Base-by-base conservation (phyloP, 1,139 yeast species). In the Waltiozyma sp. region DNA sequence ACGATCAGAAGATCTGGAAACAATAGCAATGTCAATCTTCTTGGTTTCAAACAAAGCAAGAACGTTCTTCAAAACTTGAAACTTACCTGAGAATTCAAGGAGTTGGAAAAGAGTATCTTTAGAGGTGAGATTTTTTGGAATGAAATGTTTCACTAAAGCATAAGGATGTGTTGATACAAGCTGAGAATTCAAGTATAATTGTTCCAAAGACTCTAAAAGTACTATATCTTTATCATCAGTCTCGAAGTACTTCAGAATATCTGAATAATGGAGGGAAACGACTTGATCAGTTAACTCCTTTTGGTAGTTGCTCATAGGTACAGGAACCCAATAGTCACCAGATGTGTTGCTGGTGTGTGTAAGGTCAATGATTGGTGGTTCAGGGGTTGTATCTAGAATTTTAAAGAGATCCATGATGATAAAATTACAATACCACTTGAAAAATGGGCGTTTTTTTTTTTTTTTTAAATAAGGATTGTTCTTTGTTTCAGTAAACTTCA, bases 251-350 rank as follows among this genome's bases (percentile, higher is more conserved):
- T 87, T 81, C 53, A 89, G 68, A 44, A 91, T 86, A 58, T 89
- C 97, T 31, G 94, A 79, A 57, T 88, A 88, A 61, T 91, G 97
- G 38, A 88, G 67, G 1, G 95, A 84, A 8, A 91, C 84, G 26
- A 91, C 88, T 58, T 88, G 95, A 63, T 89, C 95, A n/a, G 91
- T 85, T 43, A 91, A 70, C 56, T 87, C 94, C 55, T 80, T 82
- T 59, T 91, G 97, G 52, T 86, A 83, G 49, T 84, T 88, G 47
- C 85, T 78, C 81, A 89, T 79, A 3, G 95, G 89, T 5, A 94
- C 85, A 0, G 95, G 87, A 38, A 89, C 67, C 60, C 77, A 74
- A 60, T 86, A 87, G 54, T 84, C 95, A 10, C 89, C 85, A 2
- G 80, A 73, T 4, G 60, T 59, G 47, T 63, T 62, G 7, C 46